Percentiles rank a stretch among this genome's conserved stretches.
Evolutionary conservation across 2,329 filamentous ascomycete genomes (phyloP).

Genomic region (Ophiocordyceps unilateralis): DNA sequence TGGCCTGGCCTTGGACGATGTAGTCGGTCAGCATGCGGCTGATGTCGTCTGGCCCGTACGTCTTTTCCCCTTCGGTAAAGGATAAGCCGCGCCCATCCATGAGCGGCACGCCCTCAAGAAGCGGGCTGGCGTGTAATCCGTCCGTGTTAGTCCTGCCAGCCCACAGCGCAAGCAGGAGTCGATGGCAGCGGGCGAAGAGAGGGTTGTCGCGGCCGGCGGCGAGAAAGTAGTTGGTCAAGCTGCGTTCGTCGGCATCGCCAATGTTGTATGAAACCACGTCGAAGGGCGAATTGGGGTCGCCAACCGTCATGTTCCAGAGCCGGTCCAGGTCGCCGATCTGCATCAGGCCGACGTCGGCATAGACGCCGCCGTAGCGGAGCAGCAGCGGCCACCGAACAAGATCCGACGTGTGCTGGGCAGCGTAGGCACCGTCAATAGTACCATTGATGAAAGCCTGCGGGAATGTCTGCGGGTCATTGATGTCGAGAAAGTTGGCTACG

Average conservation of each 20-base stretch:
- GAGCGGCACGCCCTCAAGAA: constrained; percentile 26
- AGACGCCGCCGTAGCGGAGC: constrained; percentile 38
- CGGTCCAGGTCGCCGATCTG: constrained; percentile 38
- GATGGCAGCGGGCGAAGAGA: constrained; percentile 28
- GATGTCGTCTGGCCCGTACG: constrained; percentile 18
- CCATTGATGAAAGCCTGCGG: constrained; percentile 32
- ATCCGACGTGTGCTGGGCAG: constrained; percentile 37
- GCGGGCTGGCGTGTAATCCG: constrained; percentile 28
- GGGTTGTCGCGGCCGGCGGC: constrained; percentile 20
- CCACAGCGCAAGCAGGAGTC: constrained; percentile 34
- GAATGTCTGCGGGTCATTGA: constrained; percentile 23
- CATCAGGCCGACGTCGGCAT: constrained; percentile 38
- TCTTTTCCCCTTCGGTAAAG: constrained; percentile 9
- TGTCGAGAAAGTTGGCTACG: constrained; percentile 29
- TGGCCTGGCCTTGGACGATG: constrained; percentile 36
- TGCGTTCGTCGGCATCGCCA: constrained; percentile 15
- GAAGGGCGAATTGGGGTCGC: constrained; percentile 24
- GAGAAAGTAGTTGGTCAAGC: constrained; percentile 33
- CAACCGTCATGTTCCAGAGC: constrained; percentile 32
- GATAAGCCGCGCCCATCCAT: constrained; percentile 9
- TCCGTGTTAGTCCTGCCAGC: constrained; percentile 30
- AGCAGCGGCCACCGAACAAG: constrained; percentile 39
- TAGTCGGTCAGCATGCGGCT: constrained; percentile 34
- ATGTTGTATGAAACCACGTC: constrained; percentile 30
- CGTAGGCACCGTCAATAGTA: constrained; percentile 29